These are phyloP conservation scores for Acacia confusa DNA, from an alignment of 306 rosid species.

Conservation along the genomic window DNA sequence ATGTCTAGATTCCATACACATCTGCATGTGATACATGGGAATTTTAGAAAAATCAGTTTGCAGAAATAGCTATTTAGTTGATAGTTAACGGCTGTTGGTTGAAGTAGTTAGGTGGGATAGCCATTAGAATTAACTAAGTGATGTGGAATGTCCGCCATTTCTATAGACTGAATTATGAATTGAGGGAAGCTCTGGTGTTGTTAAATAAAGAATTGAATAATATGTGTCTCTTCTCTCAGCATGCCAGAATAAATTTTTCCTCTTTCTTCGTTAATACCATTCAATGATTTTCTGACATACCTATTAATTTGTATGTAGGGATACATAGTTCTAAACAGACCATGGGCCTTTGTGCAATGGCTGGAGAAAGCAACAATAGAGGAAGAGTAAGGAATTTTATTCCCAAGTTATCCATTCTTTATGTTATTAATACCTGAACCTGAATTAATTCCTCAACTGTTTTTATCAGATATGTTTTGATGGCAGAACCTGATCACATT, in stretches of 20 bases:
- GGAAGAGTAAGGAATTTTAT: slow-evolving; percentile 73
- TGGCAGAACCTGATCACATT: slow-evolving; percentile 97
- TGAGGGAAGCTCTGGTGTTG: not conserved
- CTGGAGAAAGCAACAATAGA: slow-evolving; percentile 74
- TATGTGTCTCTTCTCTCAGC: not conserved
- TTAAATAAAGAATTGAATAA: not conserved
- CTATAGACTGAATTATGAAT: not conserved
- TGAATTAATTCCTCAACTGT: slow-evolving; percentile 26
- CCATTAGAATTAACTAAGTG: not conserved
- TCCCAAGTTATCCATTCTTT: slow-evolving; percentile 22
- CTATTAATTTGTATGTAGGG: slow-evolving; percentile 55
- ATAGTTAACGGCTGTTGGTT: not conserved
- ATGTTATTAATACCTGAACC: not conserved
- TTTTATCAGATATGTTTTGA: slow-evolving; percentile 72
- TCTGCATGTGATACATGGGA: not conserved
- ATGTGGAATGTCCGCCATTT: not conserved
- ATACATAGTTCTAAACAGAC: slow-evolving; percentile 86
- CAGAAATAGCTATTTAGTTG: not conserved
- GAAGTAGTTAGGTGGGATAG: not conserved
- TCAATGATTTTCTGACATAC: slow-evolving; percentile 23
- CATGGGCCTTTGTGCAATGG: slow-evolving; percentile 99
- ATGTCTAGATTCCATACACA: not conserved
- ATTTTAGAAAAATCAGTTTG: not conserved
- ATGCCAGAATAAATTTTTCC: not conserved
- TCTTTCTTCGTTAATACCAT: slow-evolving; percentile 13